Evolutionary conservation across 1,284 basidiomycete species (phyloP).

Genomic region (Papiliotrema fonsecae): DNA sequence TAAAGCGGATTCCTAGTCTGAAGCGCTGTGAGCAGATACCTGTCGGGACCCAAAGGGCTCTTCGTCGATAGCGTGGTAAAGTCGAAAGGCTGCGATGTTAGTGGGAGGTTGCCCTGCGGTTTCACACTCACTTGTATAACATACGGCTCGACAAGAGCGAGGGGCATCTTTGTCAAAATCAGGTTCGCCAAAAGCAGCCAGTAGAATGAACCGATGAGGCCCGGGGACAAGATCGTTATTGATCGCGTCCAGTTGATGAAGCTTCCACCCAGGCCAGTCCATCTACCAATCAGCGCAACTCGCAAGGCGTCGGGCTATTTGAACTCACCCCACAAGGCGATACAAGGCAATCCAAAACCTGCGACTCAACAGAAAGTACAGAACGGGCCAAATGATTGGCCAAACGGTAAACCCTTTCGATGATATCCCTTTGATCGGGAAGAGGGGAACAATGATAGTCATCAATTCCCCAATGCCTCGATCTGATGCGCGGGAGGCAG

Average conservation of each 20-base stretch:
- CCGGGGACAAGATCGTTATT: constrained; percentile 21
- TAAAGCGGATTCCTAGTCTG: constrained; percentile 29
- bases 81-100: constrained; percentile 28
- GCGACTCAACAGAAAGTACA: constrained; percentile 15
- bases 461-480: not conserved
- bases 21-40: constrained; percentile 36
- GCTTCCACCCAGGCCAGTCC: too few relatives aligned
- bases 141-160: constrained; percentile 32
- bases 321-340: constrained; percentile 12
- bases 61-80: constrained; percentile 32
- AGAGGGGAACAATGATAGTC: not conserved
- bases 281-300: constrained; percentile 14
- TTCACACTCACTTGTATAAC: constrained; percentile 24
- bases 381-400: constrained; percentile 10
- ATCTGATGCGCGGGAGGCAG: too few relatives aligned
- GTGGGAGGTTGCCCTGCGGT: not conserved
- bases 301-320: not conserved
- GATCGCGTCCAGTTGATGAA: constrained; percentile 37
- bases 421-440: not conserved
- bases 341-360: constrained; percentile 13
- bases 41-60: constrained; percentile 31
- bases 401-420: constrained; percentile 2
- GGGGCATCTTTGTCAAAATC: constrained; percentile 21
- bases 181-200: constrained; percentile 23
- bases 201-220: constrained; percentile 24